Conservation (phyloP, 768 basidiomycete species). For the Lactifluus subvellereus region DNA sequence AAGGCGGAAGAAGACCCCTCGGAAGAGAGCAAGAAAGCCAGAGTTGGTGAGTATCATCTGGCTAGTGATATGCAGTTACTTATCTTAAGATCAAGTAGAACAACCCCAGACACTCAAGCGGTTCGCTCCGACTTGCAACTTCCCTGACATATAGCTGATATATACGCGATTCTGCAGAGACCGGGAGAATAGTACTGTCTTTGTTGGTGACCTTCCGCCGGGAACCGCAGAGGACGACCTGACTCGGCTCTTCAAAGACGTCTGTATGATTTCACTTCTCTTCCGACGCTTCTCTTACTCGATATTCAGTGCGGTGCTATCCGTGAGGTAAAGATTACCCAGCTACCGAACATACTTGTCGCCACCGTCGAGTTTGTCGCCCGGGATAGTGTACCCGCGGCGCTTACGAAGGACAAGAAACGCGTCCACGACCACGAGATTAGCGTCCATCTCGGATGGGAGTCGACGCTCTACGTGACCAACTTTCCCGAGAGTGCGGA, state of each 20-base stretch:
- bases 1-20: constrained; percentile 48
- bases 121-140: constrained; percentile 33
- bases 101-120: constrained; percentile 52
- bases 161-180: constrained; percentile 48
- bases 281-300: constrained; percentile 21
- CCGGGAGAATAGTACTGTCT: constrained; percentile 90
- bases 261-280: constrained; percentile 33
- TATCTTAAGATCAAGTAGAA: constrained; percentile 31
- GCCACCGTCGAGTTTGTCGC: constrained; percentile 87
- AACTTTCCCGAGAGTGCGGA: constrained; percentile 89
- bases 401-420: constrained; percentile 94
- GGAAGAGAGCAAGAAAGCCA: constrained; percentile 54
- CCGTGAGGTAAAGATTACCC: constrained; percentile 77
- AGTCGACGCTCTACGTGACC: constrained; percentile 90
- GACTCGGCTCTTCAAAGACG: constrained; percentile 77
- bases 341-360: constrained; percentile 51
- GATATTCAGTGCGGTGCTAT: constrained; percentile 71
- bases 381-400: constrained; percentile 78
- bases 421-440: constrained; percentile 70
- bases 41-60: constrained; percentile 44
- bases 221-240: constrained; percentile 61
- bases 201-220: constrained; percentile 66
- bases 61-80: not conserved
- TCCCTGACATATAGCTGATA: not conserved
- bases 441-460: constrained; percentile 85